Evolutionary conservation across 2,329 filamentous ascomycete genomes (phyloP), one percentile per base, ranked within the genome.

Genomic region (Fusarium austroafricanum): DNA sequence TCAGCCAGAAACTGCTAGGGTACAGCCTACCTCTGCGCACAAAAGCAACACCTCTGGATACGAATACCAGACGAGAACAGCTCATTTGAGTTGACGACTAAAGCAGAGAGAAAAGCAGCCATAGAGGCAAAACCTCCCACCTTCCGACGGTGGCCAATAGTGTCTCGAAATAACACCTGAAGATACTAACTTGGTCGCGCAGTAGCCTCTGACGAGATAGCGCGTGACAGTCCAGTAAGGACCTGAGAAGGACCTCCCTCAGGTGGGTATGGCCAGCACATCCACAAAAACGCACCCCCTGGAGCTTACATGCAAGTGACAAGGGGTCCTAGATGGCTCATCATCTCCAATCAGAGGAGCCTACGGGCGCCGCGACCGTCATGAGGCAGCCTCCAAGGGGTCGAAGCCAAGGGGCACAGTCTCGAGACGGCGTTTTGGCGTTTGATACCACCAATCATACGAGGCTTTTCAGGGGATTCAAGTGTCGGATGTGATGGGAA

Each of bases 361-460:
- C 46, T 68, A 68, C 71, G 71, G 70, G 68, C 71, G 71, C 64
- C 61, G 66, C 65, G 70, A 65, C 68, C 61, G 61, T 62, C 55
- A 51, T 62, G 66, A 68, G 53, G 66, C 66, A 69, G 53, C 47
- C 44, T 59, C 43, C 57, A 69, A 68, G 67, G 66, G 62, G 54
- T 65, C 33, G 35, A 59, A 43, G 43, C 51, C 65, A 64, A 57
- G 62, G 61, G 55, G 44, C 31, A 64, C 26, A 64, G 61, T 64
- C 61, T 64, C 52, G 35, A 59, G 45, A 53, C 60, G 52, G 66
- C 45, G 66, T 69, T 70, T 63, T 70, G 66, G 66, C 66, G 61
- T 69, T 52, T 46, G 61, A 60, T 58, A 54, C 68, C 65, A 66
- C 71, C 71, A 73, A 73, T 73, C 59, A 71, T 46, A 52, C 29